phyloP scores from a whole-genome alignment of 2,329 filamentous ascomycete genomes.

The Monosporascus sp. region DNA sequence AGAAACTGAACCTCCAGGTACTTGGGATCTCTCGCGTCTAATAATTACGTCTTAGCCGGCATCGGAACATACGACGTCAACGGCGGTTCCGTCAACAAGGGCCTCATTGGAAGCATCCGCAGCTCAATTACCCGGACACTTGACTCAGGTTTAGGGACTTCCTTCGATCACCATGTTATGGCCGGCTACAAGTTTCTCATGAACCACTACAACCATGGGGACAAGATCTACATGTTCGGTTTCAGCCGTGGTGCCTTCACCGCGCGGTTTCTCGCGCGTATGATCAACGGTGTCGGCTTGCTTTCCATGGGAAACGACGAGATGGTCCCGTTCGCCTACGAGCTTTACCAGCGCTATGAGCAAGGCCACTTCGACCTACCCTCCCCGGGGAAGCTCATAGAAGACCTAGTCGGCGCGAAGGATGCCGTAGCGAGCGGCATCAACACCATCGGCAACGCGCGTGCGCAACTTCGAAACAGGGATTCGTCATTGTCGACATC shows the following conservation, averaged over 20 bases:
- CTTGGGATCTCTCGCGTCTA: not conserved
- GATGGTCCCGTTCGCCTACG: conserved; percentile 47
- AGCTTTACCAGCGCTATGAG: conserved; percentile 37
- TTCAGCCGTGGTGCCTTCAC: conserved; percentile 50
- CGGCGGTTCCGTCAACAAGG: conserved; percentile 36
- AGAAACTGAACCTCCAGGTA: conserved; percentile 5
- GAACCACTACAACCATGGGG: conserved; percentile 44
- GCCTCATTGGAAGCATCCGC: conserved; percentile 26
- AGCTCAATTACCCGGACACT: conserved; percentile 34
- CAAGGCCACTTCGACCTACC: conserved; percentile 30
- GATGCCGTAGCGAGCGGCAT: conserved; percentile 7
- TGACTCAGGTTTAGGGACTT: conserved; percentile 39
- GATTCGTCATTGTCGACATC: too few relatives aligned
- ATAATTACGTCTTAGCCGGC: conserved; percentile 29
- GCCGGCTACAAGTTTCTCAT: conserved; percentile 51
- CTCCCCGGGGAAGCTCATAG: conserved; percentile 9
- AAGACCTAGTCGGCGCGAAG: not conserved
- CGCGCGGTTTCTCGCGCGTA: conserved; percentile 47
- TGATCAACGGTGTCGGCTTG: conserved; percentile 45
- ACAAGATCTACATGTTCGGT: conserved; percentile 51
- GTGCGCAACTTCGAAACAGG: conserved; percentile 13
- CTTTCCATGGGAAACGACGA: conserved; percentile 49
- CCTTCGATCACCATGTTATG: conserved; percentile 47
- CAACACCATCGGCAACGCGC: conserved; percentile 24
- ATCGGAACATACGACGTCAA: conserved; percentile 46